These are phyloP conservation scores for Onygenales sp. DNA, from an alignment of 2,329 filamentous ascomycete genomes.

Conservation along the genomic window DNA sequence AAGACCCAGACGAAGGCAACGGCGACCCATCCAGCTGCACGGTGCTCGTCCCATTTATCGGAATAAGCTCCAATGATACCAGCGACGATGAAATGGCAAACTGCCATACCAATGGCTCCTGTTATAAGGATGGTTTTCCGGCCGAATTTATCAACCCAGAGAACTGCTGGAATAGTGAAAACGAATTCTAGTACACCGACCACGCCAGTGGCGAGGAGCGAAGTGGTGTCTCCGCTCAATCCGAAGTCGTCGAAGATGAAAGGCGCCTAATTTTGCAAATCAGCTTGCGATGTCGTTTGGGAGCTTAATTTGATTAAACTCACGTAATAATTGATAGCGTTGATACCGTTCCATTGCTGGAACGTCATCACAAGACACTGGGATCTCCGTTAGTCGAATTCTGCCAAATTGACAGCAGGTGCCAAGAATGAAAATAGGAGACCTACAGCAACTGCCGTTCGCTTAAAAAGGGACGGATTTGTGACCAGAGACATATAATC, in stretches of 20 bases:
- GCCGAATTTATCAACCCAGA: conserved; percentile 33
- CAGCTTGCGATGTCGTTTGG: conserved; percentile 2
- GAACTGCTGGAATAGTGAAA: conserved; percentile 30
- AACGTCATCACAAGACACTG: conserved; percentile 37
- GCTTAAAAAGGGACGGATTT: conserved; percentile 27
- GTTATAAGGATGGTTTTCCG: conserved; percentile 31
- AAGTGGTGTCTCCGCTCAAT: conserved; percentile 26
- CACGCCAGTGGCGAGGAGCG: conserved; percentile 31
- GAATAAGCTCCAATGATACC: conserved; percentile 57
- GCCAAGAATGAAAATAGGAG: conserved; percentile 21
- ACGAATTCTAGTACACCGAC: conserved; percentile 32
- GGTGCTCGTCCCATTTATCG: conserved; percentile 48
- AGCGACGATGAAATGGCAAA: conserved; percentile 63
- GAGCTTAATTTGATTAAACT: conserved; percentile 3
- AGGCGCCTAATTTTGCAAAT: conserved; percentile 9
- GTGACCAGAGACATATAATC: conserved; percentile 24
- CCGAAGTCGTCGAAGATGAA: conserved; percentile 27
- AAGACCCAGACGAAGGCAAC: conserved; percentile 57
- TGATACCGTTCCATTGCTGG: conserved; percentile 43
- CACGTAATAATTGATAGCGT: conserved; percentile 35
- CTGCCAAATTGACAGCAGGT: conserved; percentile 11
- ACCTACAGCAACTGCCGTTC: conserved; percentile 33
- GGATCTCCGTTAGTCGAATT: conserved; percentile 56
- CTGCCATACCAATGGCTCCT: conserved; percentile 59
- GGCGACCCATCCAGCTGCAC: conserved; percentile 59